Conservation (phyloP, 2,329 filamentous ascomycete genomes). For the Fusarium sterilihyphosum region DNA sequence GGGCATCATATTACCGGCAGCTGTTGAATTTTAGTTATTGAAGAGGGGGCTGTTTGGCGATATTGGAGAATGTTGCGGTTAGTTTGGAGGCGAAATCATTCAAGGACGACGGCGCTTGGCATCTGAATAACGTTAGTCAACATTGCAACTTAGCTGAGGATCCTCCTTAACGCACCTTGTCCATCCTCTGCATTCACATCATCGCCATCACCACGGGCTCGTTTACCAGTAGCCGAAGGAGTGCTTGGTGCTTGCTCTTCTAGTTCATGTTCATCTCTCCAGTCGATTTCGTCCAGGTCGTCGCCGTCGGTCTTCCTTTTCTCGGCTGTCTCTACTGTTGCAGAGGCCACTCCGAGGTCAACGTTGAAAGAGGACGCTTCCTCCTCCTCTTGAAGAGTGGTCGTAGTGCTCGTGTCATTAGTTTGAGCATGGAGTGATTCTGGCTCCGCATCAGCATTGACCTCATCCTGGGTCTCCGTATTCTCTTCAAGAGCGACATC, state of each 20-base stretch:
- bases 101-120: conserved; percentile 62
- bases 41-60: conserved; percentile 6
- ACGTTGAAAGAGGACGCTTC: conserved; percentile 40
- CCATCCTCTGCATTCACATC: conserved; percentile 47
- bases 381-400: conserved; percentile 48
- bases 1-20: conserved; percentile 9
- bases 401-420: conserved; percentile 45
- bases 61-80: conserved; percentile 24
- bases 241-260: conserved; percentile 32
- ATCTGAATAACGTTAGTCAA: conserved; percentile 52
- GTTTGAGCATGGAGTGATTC: conserved; percentile 23
- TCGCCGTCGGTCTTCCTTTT: conserved; percentile 28
- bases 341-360: conserved; percentile 36
- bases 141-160: not conserved
- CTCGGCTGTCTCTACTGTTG: conserved; percentile 36
- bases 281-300: conserved; percentile 45
- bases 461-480: conserved; percentile 26
- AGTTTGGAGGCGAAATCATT: conserved; percentile 29
- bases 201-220: conserved; percentile 44
- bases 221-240: conserved; percentile 40
- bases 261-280: conserved; percentile 44
- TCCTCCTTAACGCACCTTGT: conserved; percentile 41
- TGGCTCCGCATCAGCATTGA: conserved; percentile 14
- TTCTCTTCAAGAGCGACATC: conserved; percentile 29
- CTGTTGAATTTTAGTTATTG: conserved; percentile 14